Evolutionary conservation across 2,329 filamentous ascomycete genomes (phyloP).

Genomic region (Drechslera avenae): DNA sequence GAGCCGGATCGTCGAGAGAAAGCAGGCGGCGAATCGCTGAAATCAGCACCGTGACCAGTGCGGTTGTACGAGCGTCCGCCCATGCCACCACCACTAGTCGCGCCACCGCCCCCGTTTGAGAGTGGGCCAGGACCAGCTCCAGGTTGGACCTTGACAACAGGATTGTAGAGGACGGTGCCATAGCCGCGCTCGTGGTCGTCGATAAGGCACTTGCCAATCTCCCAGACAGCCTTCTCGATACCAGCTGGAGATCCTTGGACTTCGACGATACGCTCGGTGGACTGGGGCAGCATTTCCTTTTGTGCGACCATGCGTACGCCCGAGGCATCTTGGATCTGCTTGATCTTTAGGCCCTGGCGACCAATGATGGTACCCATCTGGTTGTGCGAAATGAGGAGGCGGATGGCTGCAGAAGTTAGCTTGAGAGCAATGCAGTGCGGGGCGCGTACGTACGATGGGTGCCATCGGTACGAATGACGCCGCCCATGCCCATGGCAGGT

Average conservation of each 20-base stretch:
- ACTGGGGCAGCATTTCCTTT: slow-evolving; percentile 99
- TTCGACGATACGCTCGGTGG: slow-evolving; percentile 96
- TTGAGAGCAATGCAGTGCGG: slow-evolving; percentile 1
- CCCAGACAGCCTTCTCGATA: slow-evolving; percentile 95
- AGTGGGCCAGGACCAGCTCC: slow-evolving; percentile 59
- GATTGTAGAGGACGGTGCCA: slow-evolving; percentile 97
- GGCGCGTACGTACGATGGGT: slow-evolving; percentile 79
- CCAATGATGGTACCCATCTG: slow-evolving; percentile 99
- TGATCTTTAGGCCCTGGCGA: slow-evolving; percentile 95
- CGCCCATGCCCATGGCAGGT: slow-evolving; percentile 94
- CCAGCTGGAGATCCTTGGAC: slow-evolving; percentile 93
- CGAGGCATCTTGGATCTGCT: slow-evolving; percentile 96
- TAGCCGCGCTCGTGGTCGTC: slow-evolving; percentile 98
- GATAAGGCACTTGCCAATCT: slow-evolving; percentile 97
- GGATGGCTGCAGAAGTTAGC: slow-evolving; percentile 70
- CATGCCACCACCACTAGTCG: slow-evolving; percentile 56
- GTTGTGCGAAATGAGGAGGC: slow-evolving; percentile 97
- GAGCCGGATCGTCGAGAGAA: slow-evolving; percentile 79
- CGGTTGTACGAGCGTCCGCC: slow-evolving; percentile 74
- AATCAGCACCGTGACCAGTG: slow-evolving; percentile 96
- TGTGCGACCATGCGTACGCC: slow-evolving; percentile 99
- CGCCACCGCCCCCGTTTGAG: slow-evolving; percentile 59
- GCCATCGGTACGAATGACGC: slow-evolving; percentile 78
- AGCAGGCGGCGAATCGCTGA: slow-evolving; percentile 79
- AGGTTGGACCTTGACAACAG: slow-evolving; percentile 82